Evolutionary conservation across 2,329 filamentous ascomycete species (phyloP).

Genomic region (Fusarium decemcellulare): DNA sequence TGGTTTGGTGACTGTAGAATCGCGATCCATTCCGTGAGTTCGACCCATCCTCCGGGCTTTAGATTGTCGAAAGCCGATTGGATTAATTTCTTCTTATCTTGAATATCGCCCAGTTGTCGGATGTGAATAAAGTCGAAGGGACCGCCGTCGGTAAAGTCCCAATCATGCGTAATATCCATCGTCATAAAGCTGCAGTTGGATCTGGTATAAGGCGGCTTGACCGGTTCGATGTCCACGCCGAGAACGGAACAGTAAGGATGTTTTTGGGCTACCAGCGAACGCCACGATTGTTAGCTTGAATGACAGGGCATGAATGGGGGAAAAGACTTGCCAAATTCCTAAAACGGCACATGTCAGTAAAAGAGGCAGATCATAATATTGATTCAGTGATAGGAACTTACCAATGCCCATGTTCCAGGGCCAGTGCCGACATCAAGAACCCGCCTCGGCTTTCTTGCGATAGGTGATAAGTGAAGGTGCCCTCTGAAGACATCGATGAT

Average conservation of each 20-base stretch:
- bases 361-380: neutral
- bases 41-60: constrained; percentile 43
- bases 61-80: constrained; percentile 37
- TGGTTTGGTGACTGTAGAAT: constrained; percentile 41
- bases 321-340: constrained; percentile 38
- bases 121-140: constrained; percentile 40
- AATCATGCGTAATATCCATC: constrained; percentile 39
- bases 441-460: constrained; percentile 30
- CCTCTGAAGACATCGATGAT: constrained; percentile 41
- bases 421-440: constrained; percentile 41
- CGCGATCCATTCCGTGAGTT: constrained; percentile 44
- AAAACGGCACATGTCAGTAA: constrained; percentile 8
- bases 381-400: constrained; percentile 1
- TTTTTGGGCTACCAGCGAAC: constrained; percentile 29
- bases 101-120: constrained; percentile 36
- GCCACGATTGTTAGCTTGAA: constrained; percentile 20
- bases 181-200: constrained; percentile 37
- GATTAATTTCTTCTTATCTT: constrained; percentile 30
- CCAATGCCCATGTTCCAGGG: constrained; percentile 39
- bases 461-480: constrained; percentile 37
- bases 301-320: neutral
- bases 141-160: constrained; percentile 27
- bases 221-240: constrained; percentile 40
- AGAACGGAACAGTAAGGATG: constrained; percentile 38
- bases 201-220: constrained; percentile 31